Percentiles rank a stretch among this genome's conserved stretches.
phyloP scores from a whole-genome alignment of 495 filamentous ascomycete genomes.

The Tuber aestivum region DNA sequence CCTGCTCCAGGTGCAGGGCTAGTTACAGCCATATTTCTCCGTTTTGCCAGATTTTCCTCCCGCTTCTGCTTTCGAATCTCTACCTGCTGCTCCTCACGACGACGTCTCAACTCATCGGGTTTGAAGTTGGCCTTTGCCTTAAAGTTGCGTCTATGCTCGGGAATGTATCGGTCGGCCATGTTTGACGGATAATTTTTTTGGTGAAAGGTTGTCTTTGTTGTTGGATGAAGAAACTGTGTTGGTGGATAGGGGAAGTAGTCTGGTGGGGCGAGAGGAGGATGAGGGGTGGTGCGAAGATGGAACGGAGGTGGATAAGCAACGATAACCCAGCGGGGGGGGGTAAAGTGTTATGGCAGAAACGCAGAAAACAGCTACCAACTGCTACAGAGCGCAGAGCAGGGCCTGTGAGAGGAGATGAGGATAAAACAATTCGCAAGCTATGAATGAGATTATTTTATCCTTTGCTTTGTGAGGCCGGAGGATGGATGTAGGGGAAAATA shows the following conservation, averaged over 20 bases:
- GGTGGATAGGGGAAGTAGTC: conserved; percentile 18
- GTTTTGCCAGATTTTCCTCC: conserved; percentile 96
- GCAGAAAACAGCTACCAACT: neutral
- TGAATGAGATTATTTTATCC: neutral
- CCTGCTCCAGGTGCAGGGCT: conserved; percentile 74
- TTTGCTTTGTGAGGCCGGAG: neutral
- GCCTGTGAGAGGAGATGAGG: neutral
- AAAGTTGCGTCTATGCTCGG: conserved; percentile 98
- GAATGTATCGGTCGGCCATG: conserved; percentile 99
- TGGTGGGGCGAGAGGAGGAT: conserved; percentile 36
- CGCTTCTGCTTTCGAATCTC: conserved; percentile 98
- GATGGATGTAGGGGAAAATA: neutral
- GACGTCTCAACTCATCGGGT: conserved; percentile 95
- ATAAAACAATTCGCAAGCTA: neutral
- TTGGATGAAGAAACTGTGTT: conserved; percentile 42
- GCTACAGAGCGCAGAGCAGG: neutral
- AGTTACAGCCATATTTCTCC: conserved; percentile 83
- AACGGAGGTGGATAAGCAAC: conserved; percentile 34
- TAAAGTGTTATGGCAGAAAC: neutral
- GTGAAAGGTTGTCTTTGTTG: conserved; percentile 41
- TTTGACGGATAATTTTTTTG: conserved; percentile 43
- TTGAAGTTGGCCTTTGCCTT: conserved; percentile 98
- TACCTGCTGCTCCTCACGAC: conserved; percentile 97
- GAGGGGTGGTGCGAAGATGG: conserved; percentile 29
- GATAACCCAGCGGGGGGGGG: conserved; percentile 25